Conservation (phyloP, 305 asterid genomes). For the Lippia alba region DNA sequence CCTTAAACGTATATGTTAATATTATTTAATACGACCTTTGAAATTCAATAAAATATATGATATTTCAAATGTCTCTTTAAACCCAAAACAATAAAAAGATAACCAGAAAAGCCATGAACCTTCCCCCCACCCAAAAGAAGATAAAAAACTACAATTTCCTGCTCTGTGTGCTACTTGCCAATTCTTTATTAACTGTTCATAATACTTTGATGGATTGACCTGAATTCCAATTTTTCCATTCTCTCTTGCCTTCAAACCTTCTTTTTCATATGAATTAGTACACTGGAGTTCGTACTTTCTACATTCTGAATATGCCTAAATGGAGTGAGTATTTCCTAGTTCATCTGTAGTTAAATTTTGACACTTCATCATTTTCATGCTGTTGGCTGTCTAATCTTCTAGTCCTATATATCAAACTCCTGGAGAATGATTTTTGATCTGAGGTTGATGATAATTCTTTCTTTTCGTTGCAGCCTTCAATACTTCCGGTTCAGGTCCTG, state of each 20-base stretch:
- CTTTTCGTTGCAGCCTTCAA: slow-evolving; percentile 73
- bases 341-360: background rate
- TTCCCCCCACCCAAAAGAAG: background rate
- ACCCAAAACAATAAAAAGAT: too few species aligned
- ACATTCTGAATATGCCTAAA: background rate
- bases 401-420: slow-evolving; percentile 9
- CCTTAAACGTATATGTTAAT: background rate
- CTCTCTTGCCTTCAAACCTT: background rate
- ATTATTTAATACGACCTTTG: background rate
- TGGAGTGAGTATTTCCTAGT: background rate
- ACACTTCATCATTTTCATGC: slow-evolving; percentile 1
- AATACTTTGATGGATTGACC: background rate
- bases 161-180: background rate
- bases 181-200: background rate
- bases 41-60: background rate
- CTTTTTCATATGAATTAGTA: background rate
- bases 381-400: slow-evolving; percentile 26
- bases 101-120: too few species aligned
- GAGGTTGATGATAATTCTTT: slow-evolving; percentile 15
- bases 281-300: background rate
- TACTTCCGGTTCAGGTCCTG: slow-evolving; percentile 93
- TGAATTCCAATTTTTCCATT: background rate
- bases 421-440: slow-evolving; percentile 9
- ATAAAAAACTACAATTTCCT: too few species aligned
- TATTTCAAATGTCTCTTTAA: too few species aligned